Evolutionary conservation across 192 early-diverging fungal genomes (phyloP), one percentile per base, ranked within the genome.

Genomic region (Rhizophagus clarus): DNA sequence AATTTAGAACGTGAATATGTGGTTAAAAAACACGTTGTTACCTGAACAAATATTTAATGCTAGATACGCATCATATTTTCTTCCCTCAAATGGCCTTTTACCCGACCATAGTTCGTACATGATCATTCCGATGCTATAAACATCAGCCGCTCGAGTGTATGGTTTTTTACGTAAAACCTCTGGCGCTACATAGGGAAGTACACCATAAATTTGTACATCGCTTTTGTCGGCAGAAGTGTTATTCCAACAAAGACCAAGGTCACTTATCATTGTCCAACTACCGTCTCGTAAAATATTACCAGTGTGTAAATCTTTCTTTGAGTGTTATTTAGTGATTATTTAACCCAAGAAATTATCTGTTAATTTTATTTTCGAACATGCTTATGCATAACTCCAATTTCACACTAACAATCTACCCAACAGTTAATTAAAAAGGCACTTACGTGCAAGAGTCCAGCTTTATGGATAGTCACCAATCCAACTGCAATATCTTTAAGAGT

Each of bases 51-150:
- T 73, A 11, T 73, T 45, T 20, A 45, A n/a, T 73, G 6, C 15
- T 42, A 72, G 12, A 37, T 0, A 0, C 22, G 29, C 1, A 47
- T 42, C 71, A 14, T n/a, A 26, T 45, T 73, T 3, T 73, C 7
- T 47, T 24, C 10, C 71, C 3, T 34, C 71, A 12, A 73, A 73
- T 22, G 71, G 71, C 10, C 3, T 0, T 20, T 3, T 34, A n/a
- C 71, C 71, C 4, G 45, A 73, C 32, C 34, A 34, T 45, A 73
- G 24, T 42, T 73, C 71, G 22, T 11, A 73, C 71, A 73, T 73
- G 2, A 40, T 73, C 71, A 73, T 73, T 47, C 71, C 45, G n/a
- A 73, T 9, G 24, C 71, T 73, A 47, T 73, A 73, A 26, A 73
- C 42, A 47, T 73, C 71, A n/a, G 71, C 42, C 24, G 32, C 42